phyloP scores from a whole-genome alignment of 2,329 filamentous ascomycete species.

The Kalmusia sp. region DNA sequence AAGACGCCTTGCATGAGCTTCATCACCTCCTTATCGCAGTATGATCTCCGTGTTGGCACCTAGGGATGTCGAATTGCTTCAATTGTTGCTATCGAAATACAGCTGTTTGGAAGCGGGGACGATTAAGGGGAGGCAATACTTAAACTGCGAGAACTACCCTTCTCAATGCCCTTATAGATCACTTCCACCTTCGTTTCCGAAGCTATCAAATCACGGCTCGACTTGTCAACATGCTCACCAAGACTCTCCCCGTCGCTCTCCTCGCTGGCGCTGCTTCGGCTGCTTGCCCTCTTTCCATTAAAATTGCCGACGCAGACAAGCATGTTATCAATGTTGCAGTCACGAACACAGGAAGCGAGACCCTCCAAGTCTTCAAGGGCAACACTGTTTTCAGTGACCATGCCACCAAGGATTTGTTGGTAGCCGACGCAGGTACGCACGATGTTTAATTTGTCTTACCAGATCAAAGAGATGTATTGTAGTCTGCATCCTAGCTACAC shows the following conservation, averaged over 20 bases:
- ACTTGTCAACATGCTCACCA: slow-evolving; percentile 12
- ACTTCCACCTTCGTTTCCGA: neutral
- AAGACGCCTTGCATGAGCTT: slow-evolving; percentile 12
- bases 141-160: neutral
- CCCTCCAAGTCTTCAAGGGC: slow-evolving; percentile 20
- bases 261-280: slow-evolving; percentile 19
- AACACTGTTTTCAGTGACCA: slow-evolving; percentile 22
- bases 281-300: slow-evolving; percentile 16
- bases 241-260: slow-evolving; percentile 13
- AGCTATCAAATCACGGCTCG: neutral
- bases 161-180: neutral
- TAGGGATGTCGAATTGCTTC: neutral
- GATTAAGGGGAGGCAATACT: slow-evolving; percentile 4
- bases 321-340: slow-evolving; percentile 16
- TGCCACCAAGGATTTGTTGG: slow-evolving; percentile 21
- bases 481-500: no score
- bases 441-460: neutral
- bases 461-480: neutral
- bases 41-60: slow-evolving; percentile 8
- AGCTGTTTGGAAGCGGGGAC: neutral
- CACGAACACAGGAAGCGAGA: slow-evolving; percentile 17
- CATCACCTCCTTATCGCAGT: slow-evolving; percentile 17
- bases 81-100: neutral
- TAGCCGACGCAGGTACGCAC: slow-evolving; percentile 14
- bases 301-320: slow-evolving; percentile 8